Conservation (phyloP, 345 rosid genomes). For the Lagerstroemia speciosa region DNA sequence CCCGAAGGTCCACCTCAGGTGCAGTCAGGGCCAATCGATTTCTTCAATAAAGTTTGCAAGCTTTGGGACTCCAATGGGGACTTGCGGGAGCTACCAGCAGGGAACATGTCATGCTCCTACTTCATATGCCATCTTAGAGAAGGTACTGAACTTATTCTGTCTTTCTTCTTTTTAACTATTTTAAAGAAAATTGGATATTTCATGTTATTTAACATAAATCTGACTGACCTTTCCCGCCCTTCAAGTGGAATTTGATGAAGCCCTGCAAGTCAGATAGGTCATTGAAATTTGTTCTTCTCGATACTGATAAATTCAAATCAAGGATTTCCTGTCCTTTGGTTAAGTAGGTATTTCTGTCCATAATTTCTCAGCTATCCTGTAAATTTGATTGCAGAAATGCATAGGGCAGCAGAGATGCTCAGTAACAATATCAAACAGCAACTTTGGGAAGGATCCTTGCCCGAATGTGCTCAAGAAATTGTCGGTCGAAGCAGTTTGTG, state of each 20-base stretch:
- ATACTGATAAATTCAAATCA: no score
- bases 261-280: background rate
- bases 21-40: conserved; percentile 71
- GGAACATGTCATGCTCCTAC: conserved; percentile 86
- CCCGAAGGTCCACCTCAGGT: conserved; percentile 82
- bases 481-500: conserved; percentile 73
- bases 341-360: background rate
- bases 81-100: conserved; percentile 89
- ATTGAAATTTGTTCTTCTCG: background rate
- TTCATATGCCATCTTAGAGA: conserved; percentile 65
- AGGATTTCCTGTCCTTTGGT: no score
- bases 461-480: conserved; percentile 71
- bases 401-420: conserved; percentile 72
- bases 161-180: background rate
- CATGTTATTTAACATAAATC: background rate
- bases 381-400: conserved; percentile 51
- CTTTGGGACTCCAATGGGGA: conserved; percentile 96
- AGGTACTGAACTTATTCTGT: conserved; percentile 28
- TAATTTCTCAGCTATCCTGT: background rate
- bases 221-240: background rate
- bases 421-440: conserved; percentile 64
- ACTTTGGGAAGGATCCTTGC: conserved; percentile 83
- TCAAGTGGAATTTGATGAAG: background rate
- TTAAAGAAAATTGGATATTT: background rate
- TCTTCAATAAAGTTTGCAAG: conserved; percentile 88